phyloP scores from a whole-genome alignment of 2,329 filamentous ascomycete species.

The Neofusicoccum parvum region DNA sequence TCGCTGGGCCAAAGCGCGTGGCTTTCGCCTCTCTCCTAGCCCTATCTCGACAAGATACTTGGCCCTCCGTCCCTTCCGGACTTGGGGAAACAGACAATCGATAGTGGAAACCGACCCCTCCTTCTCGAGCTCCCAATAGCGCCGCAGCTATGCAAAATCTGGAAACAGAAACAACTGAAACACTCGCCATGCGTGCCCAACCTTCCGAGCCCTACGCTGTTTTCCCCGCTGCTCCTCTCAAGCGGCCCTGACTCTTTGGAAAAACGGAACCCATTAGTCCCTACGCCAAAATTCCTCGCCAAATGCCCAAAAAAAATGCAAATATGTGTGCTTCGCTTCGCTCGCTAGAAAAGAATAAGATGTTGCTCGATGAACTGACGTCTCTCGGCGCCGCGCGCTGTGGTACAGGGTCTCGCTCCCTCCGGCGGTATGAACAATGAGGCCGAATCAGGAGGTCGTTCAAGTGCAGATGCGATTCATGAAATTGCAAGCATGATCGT shows the following conservation, averaged over 20 bases:
- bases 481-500: conserved; percentile 13
- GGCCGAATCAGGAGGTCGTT: conserved; percentile 6
- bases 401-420: background rate
- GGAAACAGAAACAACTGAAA: conserved; percentile 10
- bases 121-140: conserved; percentile 5
- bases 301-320: conserved; percentile 3
- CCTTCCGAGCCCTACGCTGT: background rate
- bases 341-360: conserved; percentile 3
- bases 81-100: background rate
- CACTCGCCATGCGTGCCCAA: conserved; percentile 8
- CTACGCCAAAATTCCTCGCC: conserved; percentile 2
- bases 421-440: background rate
- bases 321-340: conserved; percentile 12
- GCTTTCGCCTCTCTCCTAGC: conserved; percentile 7
- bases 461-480: conserved; percentile 12
- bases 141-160: conserved; percentile 19
- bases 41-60: conserved; percentile 9
- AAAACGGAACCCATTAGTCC: conserved; percentile 3
- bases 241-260: background rate
- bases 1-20: background rate
- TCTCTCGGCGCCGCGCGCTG: background rate
- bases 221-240: background rate
- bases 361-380: background rate
- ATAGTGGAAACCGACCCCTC: conserved; percentile 1
- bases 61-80: background rate